These are phyloP conservation scores for Dryas drummondii DNA, from an alignment of 306 rosid species.

Conservation along the genomic window DNA sequence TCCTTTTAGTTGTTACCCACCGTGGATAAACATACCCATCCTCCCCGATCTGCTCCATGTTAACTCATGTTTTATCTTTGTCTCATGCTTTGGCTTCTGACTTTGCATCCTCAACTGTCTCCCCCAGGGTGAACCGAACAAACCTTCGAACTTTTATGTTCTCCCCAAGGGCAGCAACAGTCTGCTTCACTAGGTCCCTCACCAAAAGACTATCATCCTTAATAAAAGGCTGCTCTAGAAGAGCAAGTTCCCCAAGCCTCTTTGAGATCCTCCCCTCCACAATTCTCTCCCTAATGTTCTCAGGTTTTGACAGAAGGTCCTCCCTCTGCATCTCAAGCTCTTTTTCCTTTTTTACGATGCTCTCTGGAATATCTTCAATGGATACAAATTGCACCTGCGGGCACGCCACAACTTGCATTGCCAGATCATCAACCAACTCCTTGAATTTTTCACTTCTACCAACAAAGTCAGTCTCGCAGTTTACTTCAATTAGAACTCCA, in stretches of 20 bases:
- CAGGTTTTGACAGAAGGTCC: slow-evolving; percentile 82
- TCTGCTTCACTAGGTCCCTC: slow-evolving; percentile 93
- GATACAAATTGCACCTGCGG: slow-evolving; percentile 84
- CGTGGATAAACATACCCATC: not conserved
- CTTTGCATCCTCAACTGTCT: slow-evolving; percentile 43
- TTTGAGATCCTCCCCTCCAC: slow-evolving; percentile 95
- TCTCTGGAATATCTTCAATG: slow-evolving; percentile 72
- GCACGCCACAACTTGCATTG: slow-evolving; percentile 93
- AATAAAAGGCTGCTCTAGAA: slow-evolving; percentile 88
- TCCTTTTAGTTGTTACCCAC: not conserved
- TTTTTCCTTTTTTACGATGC: slow-evolving; percentile 55
- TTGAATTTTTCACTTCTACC: slow-evolving; percentile 82
- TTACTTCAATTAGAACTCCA: slow-evolving; percentile 91
- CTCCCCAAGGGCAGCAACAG: slow-evolving; percentile 98
- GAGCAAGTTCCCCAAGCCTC: slow-evolving; percentile 93
- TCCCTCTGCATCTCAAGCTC: slow-evolving; percentile 93
- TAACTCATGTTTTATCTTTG: slow-evolving; percentile 19
- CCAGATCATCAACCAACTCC: slow-evolving; percentile 89
- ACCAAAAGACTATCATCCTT: slow-evolving; percentile 78
- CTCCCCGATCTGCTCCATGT: not conserved
- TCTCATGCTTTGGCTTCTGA: slow-evolving; percentile 34
- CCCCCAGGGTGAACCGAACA: slow-evolving; percentile 83
- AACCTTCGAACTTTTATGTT: slow-evolving; percentile 90
- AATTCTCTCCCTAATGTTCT: slow-evolving; percentile 84
- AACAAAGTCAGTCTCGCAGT: slow-evolving; percentile 94